A percentile compares a stretch with the other conserved stretches of the same genome.
phyloP scores from a whole-genome alignment of 306 rosid species.

The Lathyrus tuberosus region DNA sequence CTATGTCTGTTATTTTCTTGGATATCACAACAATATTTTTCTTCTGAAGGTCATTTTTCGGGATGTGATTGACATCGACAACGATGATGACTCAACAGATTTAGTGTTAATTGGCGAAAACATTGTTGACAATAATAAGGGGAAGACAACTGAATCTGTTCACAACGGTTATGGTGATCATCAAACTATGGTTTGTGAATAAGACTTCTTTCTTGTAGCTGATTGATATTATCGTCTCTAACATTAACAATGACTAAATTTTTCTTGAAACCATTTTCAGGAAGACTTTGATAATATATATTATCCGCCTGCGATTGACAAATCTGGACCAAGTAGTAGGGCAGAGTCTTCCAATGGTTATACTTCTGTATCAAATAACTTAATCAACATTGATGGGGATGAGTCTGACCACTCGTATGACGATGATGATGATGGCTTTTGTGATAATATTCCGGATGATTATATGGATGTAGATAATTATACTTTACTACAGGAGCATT shows the following conservation, averaged over 20 bases:
- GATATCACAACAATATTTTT: slow-evolving; percentile 6
- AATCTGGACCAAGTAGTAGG: slow-evolving; percentile 46
- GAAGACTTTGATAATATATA: slow-evolving; percentile 40
- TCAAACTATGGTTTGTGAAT: slow-evolving; percentile 56
- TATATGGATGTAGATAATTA: slow-evolving; percentile 59
- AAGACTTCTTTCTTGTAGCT: slow-evolving; percentile 32
- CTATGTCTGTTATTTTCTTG: neutral
- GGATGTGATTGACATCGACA: slow-evolving; percentile 62
- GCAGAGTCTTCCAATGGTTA: slow-evolving; percentile 50
- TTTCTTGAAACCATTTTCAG: slow-evolving; percentile 45
- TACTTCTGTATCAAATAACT: slow-evolving; percentile 44
- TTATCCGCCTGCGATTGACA: slow-evolving; percentile 44
- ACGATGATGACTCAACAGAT: slow-evolving; percentile 51
- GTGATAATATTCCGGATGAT: slow-evolving; percentile 50
- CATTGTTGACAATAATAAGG: slow-evolving; percentile 50
- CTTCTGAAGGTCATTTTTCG: slow-evolving; percentile 50
- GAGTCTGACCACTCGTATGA: slow-evolving; percentile 53
- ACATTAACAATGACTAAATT: slow-evolving; percentile 31
- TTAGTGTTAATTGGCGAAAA: slow-evolving; percentile 49
- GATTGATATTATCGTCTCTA: slow-evolving; percentile 25
- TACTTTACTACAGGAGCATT: slow-evolving; percentile 60
- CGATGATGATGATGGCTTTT: slow-evolving; percentile 48
- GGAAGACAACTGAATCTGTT: slow-evolving; percentile 53
- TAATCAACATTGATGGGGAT: slow-evolving; percentile 55
- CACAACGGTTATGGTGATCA: slow-evolving; percentile 49